phyloP scores from a whole-genome alignment of 2,329 filamentous ascomycete genomes.

The Chaetomiaceae sp. region DNA sequence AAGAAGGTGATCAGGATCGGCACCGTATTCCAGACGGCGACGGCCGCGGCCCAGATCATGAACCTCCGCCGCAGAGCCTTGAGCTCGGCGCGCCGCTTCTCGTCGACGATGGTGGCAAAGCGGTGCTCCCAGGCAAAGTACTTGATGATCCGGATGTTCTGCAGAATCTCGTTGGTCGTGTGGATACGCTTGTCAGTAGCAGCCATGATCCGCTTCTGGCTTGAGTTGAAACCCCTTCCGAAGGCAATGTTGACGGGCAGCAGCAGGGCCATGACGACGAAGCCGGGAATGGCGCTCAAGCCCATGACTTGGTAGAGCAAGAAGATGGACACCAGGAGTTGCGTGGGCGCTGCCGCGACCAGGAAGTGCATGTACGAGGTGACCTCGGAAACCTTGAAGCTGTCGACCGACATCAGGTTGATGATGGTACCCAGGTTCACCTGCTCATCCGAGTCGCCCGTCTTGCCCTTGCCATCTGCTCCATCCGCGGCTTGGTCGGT shows the following conservation, averaged over 20 bases:
- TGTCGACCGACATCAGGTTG: constrained; percentile 98
- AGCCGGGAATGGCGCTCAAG: constrained; percentile 87
- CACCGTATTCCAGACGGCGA: constrained; percentile 94
- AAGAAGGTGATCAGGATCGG: constrained; percentile 94
- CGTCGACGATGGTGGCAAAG: constrained; percentile 80
- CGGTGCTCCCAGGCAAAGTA: constrained; percentile 98
- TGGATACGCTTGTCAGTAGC: constrained; percentile 95
- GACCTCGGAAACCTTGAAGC: constrained; percentile 95
- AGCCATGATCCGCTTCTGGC: constrained; percentile 86
- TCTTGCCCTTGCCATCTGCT: constrained; percentile 36
- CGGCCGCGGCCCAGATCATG: constrained; percentile 85
- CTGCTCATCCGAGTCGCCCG: constrained; percentile 58
- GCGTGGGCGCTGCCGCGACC: constrained; percentile 85
- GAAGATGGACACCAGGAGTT: constrained; percentile 73
- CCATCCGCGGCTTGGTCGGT: constrained; percentile 34
- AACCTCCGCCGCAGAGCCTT: constrained; percentile 75
- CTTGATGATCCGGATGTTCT: constrained; percentile 98
- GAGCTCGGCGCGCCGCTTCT: constrained; percentile 78
- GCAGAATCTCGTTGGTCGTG: constrained; percentile 91
- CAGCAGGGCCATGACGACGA: constrained; percentile 82
- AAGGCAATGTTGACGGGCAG: constrained; percentile 88
- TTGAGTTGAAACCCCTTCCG: constrained; percentile 75
- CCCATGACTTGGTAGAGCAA: constrained; percentile 89
- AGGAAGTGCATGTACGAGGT: constrained; percentile 94
- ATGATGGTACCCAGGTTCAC: constrained; percentile 97